Evolutionary conservation across 2,329 filamentous ascomycete species (phyloP), one percentile per base, ranked within the genome.

Genomic region (Microcyclosporella mali): DNA sequence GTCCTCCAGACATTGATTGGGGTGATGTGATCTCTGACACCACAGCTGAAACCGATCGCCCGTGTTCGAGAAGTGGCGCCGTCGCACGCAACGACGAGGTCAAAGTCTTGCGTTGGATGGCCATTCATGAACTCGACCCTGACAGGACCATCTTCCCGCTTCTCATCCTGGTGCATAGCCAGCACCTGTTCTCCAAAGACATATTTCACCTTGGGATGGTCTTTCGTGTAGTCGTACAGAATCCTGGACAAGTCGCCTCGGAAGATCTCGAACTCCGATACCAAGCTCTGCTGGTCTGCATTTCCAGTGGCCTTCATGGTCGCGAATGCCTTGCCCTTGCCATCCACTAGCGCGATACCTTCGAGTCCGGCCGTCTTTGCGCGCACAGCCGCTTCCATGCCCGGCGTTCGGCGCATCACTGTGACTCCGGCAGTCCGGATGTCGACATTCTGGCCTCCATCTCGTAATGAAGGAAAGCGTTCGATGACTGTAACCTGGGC

Each of bases 11-110:
- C 50, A 47, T 70, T 66, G 6, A 58, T 51, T 0, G 65, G 55
- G 1, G 51, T 27, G 18, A 72, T 57, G 43, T 71, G 52, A 37
- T 70, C 64, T 35, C 64, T 61, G 1, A 66, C 58, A 29, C 60
- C 60, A 39, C 66, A 67, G 7, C 56, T 61, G 8, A 73, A 56
- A 11, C 66, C 69, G 7, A 74, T 61, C 2, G 69, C 67, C 33
- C 72, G 63, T 18, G 70, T 74, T 31, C 66, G 59, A 2, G 72
- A 75, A 2, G 63, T 69, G 9, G 69, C 57, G 1, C 72, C 72
- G 45, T 75, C 72, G 41, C 66, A 69, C 16, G 68, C 71, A 10
- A 75, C 67, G 12, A 76, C 66, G 2, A 76, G 64, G 42, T 74
- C 71, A 47, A 62, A 74, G n/a, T 65, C 52, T 3, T 62, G 37